Base-by-base conservation (phyloP, 2,329 filamentous ascomycete species). In the Hortaea werneckii region DNA sequence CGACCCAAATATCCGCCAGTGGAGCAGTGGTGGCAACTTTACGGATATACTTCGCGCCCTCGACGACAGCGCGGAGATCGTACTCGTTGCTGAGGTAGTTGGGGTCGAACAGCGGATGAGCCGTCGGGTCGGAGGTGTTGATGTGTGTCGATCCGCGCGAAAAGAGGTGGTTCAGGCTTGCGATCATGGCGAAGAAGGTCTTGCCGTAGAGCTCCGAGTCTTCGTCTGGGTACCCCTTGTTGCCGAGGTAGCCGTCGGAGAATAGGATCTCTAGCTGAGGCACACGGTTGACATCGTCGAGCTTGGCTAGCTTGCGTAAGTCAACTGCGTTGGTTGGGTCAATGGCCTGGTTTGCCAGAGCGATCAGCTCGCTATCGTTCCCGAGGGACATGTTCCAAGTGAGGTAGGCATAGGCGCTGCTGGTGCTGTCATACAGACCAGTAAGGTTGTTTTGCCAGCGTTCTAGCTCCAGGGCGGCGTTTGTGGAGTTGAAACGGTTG, bases 241-340 rank as follows among this genome's bases (percentile, higher is more conserved):
- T 50, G 11, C 70, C 70, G 1, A 67, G 67, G 54, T 71, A 73
- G 4, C 67, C 68, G 48, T 72, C 69, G 1, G 20, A 8, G 37
- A 73, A 68, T 46, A 71, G 67, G 39, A 70, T 50, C 51, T 72
- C 68, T 1, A 70, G 51, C 48, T 71, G 65, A 0, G 69, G 66
- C 7, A 70, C 61, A n/a, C 49, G 45, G 4, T 49, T 47, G 46
- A 47, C 58, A 4, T 32, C n/a, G 29, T 70, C 54, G 40, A 74
- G 57, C 48, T 69, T 62, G 4, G 64, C 3, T 27, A 45, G 39
- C 30, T 48, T 45, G 30, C 34, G 6, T 40, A 42, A 43, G 34
- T 48, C 46, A 10, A 47, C 57, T 5, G 46, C 28, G 35, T 49
- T 51, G 20, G n/a, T 30, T 5, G 34, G 35, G 12, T 45, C 34